Conservation (phyloP, 495 filamentous ascomycete species). For the Penicillium robsamsonii region DNA sequence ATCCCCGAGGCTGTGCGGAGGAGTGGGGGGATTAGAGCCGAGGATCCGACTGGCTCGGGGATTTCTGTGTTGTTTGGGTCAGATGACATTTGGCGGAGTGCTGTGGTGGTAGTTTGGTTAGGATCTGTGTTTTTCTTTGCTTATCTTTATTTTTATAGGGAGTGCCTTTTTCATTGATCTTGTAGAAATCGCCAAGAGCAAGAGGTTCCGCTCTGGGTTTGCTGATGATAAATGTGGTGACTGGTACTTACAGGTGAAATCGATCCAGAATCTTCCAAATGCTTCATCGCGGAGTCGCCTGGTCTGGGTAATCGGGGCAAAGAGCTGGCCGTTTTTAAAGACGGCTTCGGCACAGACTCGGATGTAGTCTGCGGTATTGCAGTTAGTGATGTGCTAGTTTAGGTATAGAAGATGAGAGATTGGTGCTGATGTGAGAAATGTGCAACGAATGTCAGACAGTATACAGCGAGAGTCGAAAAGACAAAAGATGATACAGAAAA, state of each 20-base stretch:
- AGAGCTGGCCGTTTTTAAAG: slow-evolving; percentile 34
- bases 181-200: neutral
- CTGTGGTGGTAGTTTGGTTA: slow-evolving; percentile 6
- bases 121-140: neutral
- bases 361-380: slow-evolving; percentile 31
- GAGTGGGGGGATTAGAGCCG: slow-evolving; percentile 41
- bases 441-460: neutral
- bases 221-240: neutral
- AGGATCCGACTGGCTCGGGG: slow-evolving; percentile 20
- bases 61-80: slow-evolving; percentile 10
- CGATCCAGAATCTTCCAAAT: slow-evolving; percentile 45
- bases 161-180: neutral
- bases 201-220: neutral
- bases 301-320: slow-evolving; percentile 38
- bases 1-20: slow-evolving; percentile 36
- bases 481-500: neutral
- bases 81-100: slow-evolving; percentile 11
- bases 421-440: neutral
- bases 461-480: neutral
- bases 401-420: neutral
- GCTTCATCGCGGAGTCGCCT: slow-evolving; percentile 40
- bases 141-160: neutral
- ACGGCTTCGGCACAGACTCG: slow-evolving; percentile 34
- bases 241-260: slow-evolving; percentile 33
- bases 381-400: neutral